A percentile compares a stretch with the other conserved stretches of the same genome.
Evolutionary conservation across 2,329 filamentous ascomycete species (phyloP).

Genomic region (Cytospora mali): DNA sequence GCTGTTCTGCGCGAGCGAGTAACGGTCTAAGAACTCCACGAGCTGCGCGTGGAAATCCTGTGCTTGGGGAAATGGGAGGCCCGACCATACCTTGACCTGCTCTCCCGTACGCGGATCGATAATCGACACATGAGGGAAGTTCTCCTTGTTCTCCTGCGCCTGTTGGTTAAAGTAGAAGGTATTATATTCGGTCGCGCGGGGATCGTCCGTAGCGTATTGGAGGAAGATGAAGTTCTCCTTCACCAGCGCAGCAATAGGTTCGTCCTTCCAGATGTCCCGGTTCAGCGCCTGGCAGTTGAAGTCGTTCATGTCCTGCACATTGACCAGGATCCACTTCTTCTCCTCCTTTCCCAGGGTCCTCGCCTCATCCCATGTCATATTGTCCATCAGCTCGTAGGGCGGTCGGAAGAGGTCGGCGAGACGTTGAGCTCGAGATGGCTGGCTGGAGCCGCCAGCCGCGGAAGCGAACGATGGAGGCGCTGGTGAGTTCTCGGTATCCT

Average conservation of each 20-base stretch:
- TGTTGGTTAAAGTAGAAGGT: constrained; percentile 82
- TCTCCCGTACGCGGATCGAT: constrained; percentile 95
- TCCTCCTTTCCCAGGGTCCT: constrained; percentile 82
- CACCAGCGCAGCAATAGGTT: constrained; percentile 75
- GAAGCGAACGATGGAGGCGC: constrained; percentile 13
- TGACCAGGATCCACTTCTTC: constrained; percentile 94
- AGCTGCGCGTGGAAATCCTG: constrained; percentile 87
- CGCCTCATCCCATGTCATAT: constrained; percentile 79
- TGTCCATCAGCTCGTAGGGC: constrained; percentile 85
- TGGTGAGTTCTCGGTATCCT: constrained; percentile 31
- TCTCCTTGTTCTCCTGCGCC: constrained; percentile 76
- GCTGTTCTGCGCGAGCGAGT: constrained; percentile 83
- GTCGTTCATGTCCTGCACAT: constrained; percentile 89
- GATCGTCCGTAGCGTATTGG: constrained; percentile 88
- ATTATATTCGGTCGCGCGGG: constrained; percentile 76
- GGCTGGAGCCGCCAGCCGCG: constrained; percentile 34
- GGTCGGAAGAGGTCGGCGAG: constrained; percentile 92
- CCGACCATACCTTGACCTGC: constrained; percentile 95
- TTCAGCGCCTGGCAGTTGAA: constrained; percentile 96
- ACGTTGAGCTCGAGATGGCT: constrained; percentile 71
- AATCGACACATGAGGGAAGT: constrained; percentile 94
- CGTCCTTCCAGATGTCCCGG: constrained; percentile 93
- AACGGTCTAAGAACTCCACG: constrained; percentile 94
- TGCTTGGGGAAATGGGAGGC: constrained; percentile 73
- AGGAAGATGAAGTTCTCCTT: constrained; percentile 94